A percentile compares a stretch with the other conserved stretches of the same genome.
Conservation (phyloP, 306 rosid genomes). For the Bauhinia variegata region DNA sequence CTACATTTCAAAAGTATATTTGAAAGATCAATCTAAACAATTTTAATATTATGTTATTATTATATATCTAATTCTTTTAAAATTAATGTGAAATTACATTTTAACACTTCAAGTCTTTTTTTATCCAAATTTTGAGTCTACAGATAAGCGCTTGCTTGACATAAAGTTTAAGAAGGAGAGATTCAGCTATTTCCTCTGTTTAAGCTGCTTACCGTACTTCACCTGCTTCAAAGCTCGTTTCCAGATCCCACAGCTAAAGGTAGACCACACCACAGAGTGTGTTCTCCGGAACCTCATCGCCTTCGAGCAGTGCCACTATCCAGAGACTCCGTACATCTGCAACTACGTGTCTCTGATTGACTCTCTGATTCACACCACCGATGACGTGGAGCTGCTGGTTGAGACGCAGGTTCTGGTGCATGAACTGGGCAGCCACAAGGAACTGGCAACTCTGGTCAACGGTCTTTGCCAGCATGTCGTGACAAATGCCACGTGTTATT, state of each 20-base stretch:
- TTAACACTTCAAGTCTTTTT: no score
- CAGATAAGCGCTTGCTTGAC: conserved; percentile 32
- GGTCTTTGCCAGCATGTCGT: conserved; percentile 46
- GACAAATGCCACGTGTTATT: conserved; percentile 36
- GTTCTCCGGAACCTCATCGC: conserved; percentile 60
- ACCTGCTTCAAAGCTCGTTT: conserved; percentile 38
- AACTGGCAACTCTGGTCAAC: conserved; percentile 47
- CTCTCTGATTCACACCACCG: conserved; percentile 45
- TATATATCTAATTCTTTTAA: no score
- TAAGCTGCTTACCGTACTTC: conserved; percentile 30
- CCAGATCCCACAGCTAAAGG: conserved; percentile 33
- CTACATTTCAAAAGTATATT: no score
- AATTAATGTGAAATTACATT: no score
- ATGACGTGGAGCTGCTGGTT: conserved; percentile 55
- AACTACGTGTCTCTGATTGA: conserved; percentile 50
- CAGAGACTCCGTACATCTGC: conserved; percentile 44
- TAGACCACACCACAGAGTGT: conserved; percentile 49
- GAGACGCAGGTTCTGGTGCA: conserved; percentile 48
- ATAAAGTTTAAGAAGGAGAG: conserved; percentile 27
- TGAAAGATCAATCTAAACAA: no score
- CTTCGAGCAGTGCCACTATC: conserved; percentile 59
- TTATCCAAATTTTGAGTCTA: no score
- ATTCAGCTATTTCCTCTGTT: conserved; percentile 44
- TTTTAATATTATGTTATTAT: no score
- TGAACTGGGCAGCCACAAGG: conserved; percentile 53